Conservation (phyloP, 257 asterid genomes). For the Thymus mandschuricus region DNA sequence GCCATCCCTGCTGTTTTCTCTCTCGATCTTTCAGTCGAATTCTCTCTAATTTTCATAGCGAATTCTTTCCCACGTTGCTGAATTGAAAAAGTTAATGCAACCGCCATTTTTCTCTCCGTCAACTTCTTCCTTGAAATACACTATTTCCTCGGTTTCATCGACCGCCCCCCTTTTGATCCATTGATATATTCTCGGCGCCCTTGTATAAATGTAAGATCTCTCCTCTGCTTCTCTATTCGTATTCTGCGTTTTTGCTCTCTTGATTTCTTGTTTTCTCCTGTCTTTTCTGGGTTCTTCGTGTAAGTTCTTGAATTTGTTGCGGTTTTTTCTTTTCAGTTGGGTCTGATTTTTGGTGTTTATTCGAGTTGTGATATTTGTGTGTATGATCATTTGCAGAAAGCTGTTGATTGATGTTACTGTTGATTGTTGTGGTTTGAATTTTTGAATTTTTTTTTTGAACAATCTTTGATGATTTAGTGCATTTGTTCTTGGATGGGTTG, state of each 20-base stretch:
- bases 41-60: background rate
- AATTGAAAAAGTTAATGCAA: conserved; percentile 35
- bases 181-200: conserved; percentile 14
- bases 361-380: conserved; percentile 15
- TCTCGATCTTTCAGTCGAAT: conserved; percentile 40
- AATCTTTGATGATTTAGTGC: background rate
- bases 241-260: conserved; percentile 16
- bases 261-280: conserved; percentile 16
- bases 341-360: background rate
- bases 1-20: conserved; percentile 22
- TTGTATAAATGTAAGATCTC: conserved; percentile 36
- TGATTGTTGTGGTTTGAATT: background rate
- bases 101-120: conserved; percentile 39
- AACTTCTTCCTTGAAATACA: conserved; percentile 41
- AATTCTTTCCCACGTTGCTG: conserved; percentile 16
- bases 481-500: conserved; percentile 10
- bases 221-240: conserved; percentile 18
- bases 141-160: conserved; percentile 42
- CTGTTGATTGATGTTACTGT: conserved; percentile 19
- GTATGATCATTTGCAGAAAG: conserved; percentile 25
- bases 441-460: background rate
- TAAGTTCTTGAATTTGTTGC: conserved; percentile 21
- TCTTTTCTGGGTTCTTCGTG: background rate
- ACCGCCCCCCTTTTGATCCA: conserved; percentile 26
- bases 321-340: background rate